phyloP scores from a whole-genome alignment of 2,329 filamentous ascomycete genomes.

The Colletotrichum liaoningense region DNA sequence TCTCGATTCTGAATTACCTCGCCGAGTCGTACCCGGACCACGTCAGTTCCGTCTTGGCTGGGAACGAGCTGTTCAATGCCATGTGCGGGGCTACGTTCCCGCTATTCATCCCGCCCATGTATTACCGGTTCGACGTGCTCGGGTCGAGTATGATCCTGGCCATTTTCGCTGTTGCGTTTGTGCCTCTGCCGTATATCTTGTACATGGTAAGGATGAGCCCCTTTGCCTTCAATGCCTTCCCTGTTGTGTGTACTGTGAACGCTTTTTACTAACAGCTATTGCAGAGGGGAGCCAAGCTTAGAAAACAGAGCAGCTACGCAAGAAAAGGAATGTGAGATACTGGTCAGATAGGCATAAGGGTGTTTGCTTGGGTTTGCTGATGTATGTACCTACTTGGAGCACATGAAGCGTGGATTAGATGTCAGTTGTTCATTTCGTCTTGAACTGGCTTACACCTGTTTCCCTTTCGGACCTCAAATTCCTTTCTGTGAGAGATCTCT shows the following conservation, averaged over 20 bases:
- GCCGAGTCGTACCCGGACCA: conserved; percentile 23
- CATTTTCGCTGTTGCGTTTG: conserved; percentile 21
- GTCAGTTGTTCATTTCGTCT: no score
- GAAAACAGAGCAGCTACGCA: conserved; percentile 13
- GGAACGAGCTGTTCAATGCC: conserved; percentile 26
- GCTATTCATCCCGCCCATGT: conserved; percentile 13
- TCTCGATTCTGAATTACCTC: conserved; percentile 27
- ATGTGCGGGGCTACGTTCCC: conserved; percentile 26
- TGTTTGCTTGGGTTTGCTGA: neutral
- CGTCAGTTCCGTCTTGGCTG: conserved; percentile 14
- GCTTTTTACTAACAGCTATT: neutral
- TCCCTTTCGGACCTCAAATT: no score
- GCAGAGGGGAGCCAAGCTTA: conserved; percentile 17
- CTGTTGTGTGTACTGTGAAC: neutral
- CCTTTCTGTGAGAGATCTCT: no score
- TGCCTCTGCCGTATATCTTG: conserved; percentile 25
- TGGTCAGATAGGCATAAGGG: neutral
- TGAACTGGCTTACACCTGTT: no score
- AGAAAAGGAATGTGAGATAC: neutral
- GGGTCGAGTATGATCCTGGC: conserved; percentile 24
- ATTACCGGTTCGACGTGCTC: conserved; percentile 1
- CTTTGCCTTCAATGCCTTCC: neutral
- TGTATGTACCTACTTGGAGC: neutral
- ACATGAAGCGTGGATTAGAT: neutral
- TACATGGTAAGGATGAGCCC: conserved; percentile 35